Base-by-base conservation (phyloP, 2,329 filamentous ascomycete species). In the Leptosphaerulina australis region DNA sequence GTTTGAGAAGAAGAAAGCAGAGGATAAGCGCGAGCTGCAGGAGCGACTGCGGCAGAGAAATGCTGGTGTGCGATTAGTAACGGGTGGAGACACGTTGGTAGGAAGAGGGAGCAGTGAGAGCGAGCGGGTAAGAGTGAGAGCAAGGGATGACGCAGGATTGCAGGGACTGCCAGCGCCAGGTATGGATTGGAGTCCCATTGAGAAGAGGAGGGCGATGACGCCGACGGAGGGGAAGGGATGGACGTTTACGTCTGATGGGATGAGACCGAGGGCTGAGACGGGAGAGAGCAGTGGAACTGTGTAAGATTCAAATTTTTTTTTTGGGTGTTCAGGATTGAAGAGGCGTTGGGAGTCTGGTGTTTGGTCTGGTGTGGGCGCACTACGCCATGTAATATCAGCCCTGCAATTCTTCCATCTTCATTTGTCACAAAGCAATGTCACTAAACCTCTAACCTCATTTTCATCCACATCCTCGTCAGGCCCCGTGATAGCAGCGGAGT, bases 1-100 rank as follows among this genome's bases (percentile, higher is more conserved):
- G 63, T 82, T 85, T 14, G 87, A 88, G 67, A 83, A 84, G 68
- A 77, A 83, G 61, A 82, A 81, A 56, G 73, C 75, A 0, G 77
- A 78, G 52, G 76, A 66, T 1, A 64, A 65, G 52, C 64, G 69
- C 40, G 62, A 67, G 34, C 59, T 62, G 38, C 55, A 57, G 17
- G 68, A 72, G 46, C 50, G 65, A 26, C 66, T 70, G 45, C 53
- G 65, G 33, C 67, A 70, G 52, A 49, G 70, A 5, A 63, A 54
- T 5, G 70, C 64, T 1, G 73, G 71, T 2, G 70, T 74, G 25
- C 60, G 71, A 26, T 37, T 73, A 21, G 70, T 73, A 4, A 72
- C 70, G 15, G 67, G 67, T 37, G 57, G 66, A 21, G 69, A 71
- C 11, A 25, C 43, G 40, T 24, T 44, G 14, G 51, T 45, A 4